These are phyloP conservation scores for Phaffomyces thermotolerans DNA, from an alignment of 805 yeast genomes.

Conservation along the genomic window DNA sequence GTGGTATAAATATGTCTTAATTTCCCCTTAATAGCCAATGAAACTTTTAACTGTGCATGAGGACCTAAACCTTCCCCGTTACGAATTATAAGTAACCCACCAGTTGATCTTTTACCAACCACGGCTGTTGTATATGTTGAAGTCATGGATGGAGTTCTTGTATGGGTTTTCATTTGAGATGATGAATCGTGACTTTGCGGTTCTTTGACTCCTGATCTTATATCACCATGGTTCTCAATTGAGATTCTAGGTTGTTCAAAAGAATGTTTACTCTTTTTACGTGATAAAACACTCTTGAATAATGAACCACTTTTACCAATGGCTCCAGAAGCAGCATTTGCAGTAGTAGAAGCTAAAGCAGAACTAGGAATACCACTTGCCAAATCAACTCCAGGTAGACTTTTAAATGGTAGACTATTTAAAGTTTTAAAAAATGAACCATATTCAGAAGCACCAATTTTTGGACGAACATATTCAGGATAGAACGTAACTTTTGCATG, in stretches of 20 bases:
- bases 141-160: slow-evolving; percentile 17
- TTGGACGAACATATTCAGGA: slow-evolving; percentile 67
- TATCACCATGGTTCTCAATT: slow-evolving; percentile 22
- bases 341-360: slow-evolving; percentile 37
- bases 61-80: slow-evolving; percentile 38
- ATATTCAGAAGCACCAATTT: slow-evolving; percentile 35
- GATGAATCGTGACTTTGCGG: background rate
- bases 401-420: slow-evolving; percentile 41
- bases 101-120: slow-evolving; percentile 16
- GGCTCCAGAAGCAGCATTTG: slow-evolving; percentile 24
- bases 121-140: slow-evolving; percentile 18
- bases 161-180: slow-evolving; percentile 2
- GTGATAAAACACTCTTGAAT: slow-evolving; percentile 28
- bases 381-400: slow-evolving; percentile 34
- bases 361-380: slow-evolving; percentile 37
- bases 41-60: slow-evolving; percentile 45
- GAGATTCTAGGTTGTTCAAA: slow-evolving; percentile 11
- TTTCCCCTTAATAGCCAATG: slow-evolving; percentile 37
- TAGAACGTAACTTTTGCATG: slow-evolving; percentile 45
- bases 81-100: slow-evolving; percentile 47
- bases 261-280: slow-evolving; percentile 21
- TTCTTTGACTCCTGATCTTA: slow-evolving; percentile 26
- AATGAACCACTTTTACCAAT: slow-evolving; percentile 41
- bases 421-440: slow-evolving; percentile 34
- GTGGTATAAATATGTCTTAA: slow-evolving; percentile 60